Conservation (phyloP, 805 yeast genomes). For the Candida insectalens region DNA sequence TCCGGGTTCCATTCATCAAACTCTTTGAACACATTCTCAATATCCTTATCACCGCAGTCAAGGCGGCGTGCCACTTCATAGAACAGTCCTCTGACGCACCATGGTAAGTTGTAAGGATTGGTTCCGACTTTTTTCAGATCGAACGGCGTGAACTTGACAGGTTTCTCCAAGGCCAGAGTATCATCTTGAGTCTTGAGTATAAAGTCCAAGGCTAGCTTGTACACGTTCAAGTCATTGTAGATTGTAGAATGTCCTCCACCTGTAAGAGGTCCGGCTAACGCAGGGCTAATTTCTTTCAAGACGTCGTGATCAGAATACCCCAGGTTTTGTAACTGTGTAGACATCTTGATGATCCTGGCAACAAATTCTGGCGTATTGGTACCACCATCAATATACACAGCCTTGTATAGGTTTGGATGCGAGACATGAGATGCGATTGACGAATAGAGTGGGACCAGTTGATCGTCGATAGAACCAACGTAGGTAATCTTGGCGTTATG, state of each 20-base stretch:
- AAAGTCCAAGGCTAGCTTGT: constrained; percentile 67
- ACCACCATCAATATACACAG: constrained; percentile 79
- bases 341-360: constrained; percentile 59
- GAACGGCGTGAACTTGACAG: constrained; percentile 28
- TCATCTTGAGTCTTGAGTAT: constrained; percentile 56
- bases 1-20: constrained; percentile 87
- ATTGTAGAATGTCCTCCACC: constrained; percentile 93
- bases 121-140: constrained; percentile 52
- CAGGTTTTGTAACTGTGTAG: constrained; percentile 62
- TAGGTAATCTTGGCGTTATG: constrained; percentile 71
- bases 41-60: constrained; percentile 43
- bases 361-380: constrained; percentile 76
- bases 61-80: constrained; percentile 33
- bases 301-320: constrained; percentile 85
- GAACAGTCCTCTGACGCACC: constrained; percentile 83
- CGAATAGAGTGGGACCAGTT: constrained; percentile 85
- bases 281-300: constrained; percentile 68
- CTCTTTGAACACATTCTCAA: constrained; percentile 50
- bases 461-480: constrained; percentile 90
- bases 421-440: constrained; percentile 71
- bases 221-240: constrained; percentile 78
- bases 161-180: constrained; percentile 15
- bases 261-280: constrained; percentile 82
- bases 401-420: constrained; percentile 86
- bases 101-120: constrained; percentile 83